Percentiles rank a stretch among this genome's conserved stretches.
Evolutionary conservation across 768 basidiomycete species (phyloP).

Genomic region (Phlegmacium glaucopus): DNA sequence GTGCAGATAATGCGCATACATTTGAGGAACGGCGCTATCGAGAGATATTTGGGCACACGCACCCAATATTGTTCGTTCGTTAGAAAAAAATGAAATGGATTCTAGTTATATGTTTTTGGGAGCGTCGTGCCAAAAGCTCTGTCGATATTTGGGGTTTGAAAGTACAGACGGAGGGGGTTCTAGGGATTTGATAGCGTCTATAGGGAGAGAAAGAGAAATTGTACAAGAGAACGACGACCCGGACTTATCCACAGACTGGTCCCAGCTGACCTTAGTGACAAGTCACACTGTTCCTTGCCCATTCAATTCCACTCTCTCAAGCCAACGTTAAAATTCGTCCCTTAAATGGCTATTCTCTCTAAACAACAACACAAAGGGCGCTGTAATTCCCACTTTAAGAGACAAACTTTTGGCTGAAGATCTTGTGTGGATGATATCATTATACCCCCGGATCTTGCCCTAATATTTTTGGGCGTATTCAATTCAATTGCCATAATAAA

Average conservation of each 20-base stretch:
- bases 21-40: neutral
- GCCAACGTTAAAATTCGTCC: too few relatives aligned
- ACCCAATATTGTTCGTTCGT: neutral
- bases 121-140: neutral
- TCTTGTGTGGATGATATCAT: too few relatives aligned
- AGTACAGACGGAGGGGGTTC: neutral
- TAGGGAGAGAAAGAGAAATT: neutral
- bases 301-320: conserved; percentile 1
- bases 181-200: neutral
- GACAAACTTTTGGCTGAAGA: too few relatives aligned
- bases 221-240: neutral
- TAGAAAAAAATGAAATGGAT: neutral
- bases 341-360: neutral
- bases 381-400: too few relatives aligned
- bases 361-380: too few relatives aligned
- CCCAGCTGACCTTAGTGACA: neutral
- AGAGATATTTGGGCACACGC: neutral
- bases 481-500: too few relatives aligned
- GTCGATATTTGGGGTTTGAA: neutral
- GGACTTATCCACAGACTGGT: too few relatives aligned
- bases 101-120: too few relatives aligned
- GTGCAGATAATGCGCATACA: too few relatives aligned
- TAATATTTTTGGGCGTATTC: too few relatives aligned
- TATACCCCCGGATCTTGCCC: too few relatives aligned
- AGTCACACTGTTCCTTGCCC: neutral